These are phyloP conservation scores for Globisporangium heterothallicum DNA, from an alignment of 352 stramenopile genomes.

Conservation along the genomic window DNA sequence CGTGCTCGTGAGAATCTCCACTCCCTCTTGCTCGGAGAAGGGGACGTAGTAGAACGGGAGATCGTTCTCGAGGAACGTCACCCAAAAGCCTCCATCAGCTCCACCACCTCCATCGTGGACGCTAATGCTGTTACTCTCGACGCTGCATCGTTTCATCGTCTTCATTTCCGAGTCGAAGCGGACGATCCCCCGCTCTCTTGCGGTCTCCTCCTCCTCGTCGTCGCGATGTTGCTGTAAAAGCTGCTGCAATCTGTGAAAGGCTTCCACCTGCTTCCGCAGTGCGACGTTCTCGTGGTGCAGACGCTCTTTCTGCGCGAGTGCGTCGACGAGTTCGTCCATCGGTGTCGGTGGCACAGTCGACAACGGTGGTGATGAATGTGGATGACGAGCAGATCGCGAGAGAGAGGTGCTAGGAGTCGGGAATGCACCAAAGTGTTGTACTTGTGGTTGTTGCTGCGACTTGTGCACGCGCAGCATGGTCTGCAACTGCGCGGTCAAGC, in stretches of 20 bases:
- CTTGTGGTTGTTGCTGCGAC: not conserved
- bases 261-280: conserved; percentile 12
- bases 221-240: not conserved
- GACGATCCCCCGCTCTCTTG: not conserved
- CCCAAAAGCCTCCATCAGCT: not conserved
- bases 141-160: not conserved
- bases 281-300: conserved; percentile 16
- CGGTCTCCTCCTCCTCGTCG: not conserved
- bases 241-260: conserved; percentile 4
- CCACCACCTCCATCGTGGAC: not conserved
- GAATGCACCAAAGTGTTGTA: not conserved
- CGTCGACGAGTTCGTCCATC: not conserved
- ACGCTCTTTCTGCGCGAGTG: conserved; percentile 5
- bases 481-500: not conserved
- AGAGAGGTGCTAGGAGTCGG: not conserved
- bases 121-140: not conserved
- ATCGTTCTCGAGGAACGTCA: conserved; percentile 1
- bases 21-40: not conserved
- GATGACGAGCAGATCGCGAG: too few relatives aligned
- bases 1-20: not conserved
- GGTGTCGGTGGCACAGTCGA: not conserved
- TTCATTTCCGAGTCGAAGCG: not conserved
- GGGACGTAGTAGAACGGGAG: conserved; percentile 8
- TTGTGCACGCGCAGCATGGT: not conserved
- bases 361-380: too few relatives aligned